These are phyloP conservation scores for Fallopia convolvulus DNA, from an alignment of 148 eudicot species.

Conservation along the genomic window DNA sequence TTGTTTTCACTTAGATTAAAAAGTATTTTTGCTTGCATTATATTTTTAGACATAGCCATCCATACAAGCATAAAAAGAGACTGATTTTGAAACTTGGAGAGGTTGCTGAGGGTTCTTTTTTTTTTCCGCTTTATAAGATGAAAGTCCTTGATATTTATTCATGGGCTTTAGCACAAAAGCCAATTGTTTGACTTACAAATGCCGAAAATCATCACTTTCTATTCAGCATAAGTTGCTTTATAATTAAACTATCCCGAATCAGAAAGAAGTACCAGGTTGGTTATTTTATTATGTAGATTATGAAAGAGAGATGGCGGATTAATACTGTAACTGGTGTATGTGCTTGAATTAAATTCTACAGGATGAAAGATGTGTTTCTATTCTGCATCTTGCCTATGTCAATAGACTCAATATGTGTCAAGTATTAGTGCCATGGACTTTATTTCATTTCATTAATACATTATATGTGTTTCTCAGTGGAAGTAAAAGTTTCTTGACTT, in stretches of 20 bases:
- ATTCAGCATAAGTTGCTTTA: not conserved
- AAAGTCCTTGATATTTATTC: not conserved
- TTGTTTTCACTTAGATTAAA: slow-evolving; percentile 14
- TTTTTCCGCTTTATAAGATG: not conserved
- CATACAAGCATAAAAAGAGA: not conserved
- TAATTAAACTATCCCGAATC: not conserved
- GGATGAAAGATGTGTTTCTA: not conserved
- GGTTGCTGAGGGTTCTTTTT: not conserved
- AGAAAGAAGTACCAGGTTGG: not conserved
- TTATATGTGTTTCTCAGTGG: not conserved
- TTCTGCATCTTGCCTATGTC: not conserved
- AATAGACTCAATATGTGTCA: not conserved
- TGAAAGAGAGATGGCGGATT: not conserved
- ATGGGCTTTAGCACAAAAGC: not conserved
- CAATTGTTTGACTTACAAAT: not conserved
- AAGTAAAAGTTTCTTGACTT: not conserved
- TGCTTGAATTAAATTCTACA: not conserved
- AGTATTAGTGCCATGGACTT: not conserved
- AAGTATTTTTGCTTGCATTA: not conserved
- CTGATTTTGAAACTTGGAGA: not conserved
- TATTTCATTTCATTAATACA: not conserved
- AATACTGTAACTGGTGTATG: not conserved
- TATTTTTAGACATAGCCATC: not conserved
- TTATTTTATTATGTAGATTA: not conserved
- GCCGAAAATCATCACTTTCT: not conserved